Conservation (phyloP, 495 filamentous ascomycete genomes). For the Apiosordaria backusii region DNA sequence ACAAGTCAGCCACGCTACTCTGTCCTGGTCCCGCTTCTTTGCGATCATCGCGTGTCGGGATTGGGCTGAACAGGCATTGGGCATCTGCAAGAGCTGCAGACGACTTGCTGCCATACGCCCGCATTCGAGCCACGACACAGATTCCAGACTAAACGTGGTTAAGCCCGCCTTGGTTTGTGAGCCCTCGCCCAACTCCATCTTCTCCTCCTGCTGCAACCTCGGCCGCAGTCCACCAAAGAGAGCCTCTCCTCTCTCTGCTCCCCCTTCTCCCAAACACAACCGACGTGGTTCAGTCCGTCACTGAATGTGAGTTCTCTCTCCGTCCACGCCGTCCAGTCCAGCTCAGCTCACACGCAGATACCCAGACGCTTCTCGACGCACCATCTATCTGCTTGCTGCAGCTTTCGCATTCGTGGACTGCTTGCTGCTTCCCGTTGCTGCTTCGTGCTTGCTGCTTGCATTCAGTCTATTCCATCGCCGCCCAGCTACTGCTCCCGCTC, state of each 20-base stretch:
- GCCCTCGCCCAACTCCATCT: conserved; percentile 22
- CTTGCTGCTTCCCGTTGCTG: background rate
- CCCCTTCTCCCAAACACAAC: conserved; percentile 6
- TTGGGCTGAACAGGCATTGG: conserved; percentile 45
- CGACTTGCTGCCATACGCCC: conserved; percentile 46
- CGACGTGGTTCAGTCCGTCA: conserved; percentile 10
- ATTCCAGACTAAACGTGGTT: conserved; percentile 37
- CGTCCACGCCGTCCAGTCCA: conserved; percentile 28
- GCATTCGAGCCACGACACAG: conserved; percentile 62
- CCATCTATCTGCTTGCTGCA: conserved; percentile 6
- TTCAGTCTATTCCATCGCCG: conserved; percentile 31
- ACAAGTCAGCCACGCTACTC: conserved; percentile 27
- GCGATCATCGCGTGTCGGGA: conserved; percentile 33
- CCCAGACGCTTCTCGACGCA: conserved; percentile 10
- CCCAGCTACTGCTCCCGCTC: conserved; percentile 31
- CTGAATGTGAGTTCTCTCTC: conserved; percentile 8
- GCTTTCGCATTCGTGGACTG: background rate
- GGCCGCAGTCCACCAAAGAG: conserved; percentile 30
- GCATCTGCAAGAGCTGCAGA: conserved; percentile 50
- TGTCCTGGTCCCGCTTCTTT: conserved; percentile 6
- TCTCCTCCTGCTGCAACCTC: conserved; percentile 22
- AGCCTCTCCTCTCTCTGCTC: conserved; percentile 21
- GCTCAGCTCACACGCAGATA: conserved; percentile 18
- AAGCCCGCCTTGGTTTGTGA: conserved; percentile 31
- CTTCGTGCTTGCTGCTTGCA: conserved; percentile 4